Evolutionary conservation across 768 basidiomycete genomes (phyloP), one percentile per base, ranked within the genome.

Genomic region (Dacryopinax spathularia): DNA sequence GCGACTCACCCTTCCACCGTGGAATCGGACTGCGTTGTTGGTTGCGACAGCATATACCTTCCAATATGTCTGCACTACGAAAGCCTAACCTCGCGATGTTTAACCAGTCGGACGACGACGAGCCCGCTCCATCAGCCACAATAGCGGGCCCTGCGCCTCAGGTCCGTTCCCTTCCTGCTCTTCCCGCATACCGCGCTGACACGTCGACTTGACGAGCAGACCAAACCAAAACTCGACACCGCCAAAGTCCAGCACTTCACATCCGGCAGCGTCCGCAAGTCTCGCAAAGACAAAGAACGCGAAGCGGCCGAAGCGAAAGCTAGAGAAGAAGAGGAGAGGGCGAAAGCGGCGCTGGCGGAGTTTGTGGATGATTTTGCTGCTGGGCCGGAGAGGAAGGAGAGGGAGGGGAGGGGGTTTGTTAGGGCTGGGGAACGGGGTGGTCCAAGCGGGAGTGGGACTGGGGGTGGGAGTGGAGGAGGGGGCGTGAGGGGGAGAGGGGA

Each of bases 301-400:
- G 94, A 97, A 70, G 87, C 87, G 60, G 94, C 90, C 34, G 92
- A 94, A 70, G 87, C 86, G 36, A 96, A 92, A 75, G 85, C 86
- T 69, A 82, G 80, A 66, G 71, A 74, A 35, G 74, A 74, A 61
- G 67, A 72, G 68, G 68, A 36, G 27, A 63, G 62, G 25, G 34
- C 62, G n/a, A 37, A 22, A n/a, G 39, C 33, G 31, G 48, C 41
- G 29, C 60, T 36, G 34, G 88, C 90, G 71, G 90, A 91, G 70
- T 33, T 29, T 65, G n/a, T 56, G 48, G 44, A n/a, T 18, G 33
- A 60, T 62, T 73, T 74, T 37, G 35, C 61, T 67, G 70, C 43
- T 69, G 70, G 36, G 73, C 70, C 35, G 70, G 72, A 41, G 69
- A n/a, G n/a, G n/a, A 70, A 60, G 68, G 67, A 7, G 68, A 69